Evolutionary conservation across 441 rosid genomes (phyloP), one percentile per base, ranked within the genome.

Genomic region (Iberis amara): DNA sequence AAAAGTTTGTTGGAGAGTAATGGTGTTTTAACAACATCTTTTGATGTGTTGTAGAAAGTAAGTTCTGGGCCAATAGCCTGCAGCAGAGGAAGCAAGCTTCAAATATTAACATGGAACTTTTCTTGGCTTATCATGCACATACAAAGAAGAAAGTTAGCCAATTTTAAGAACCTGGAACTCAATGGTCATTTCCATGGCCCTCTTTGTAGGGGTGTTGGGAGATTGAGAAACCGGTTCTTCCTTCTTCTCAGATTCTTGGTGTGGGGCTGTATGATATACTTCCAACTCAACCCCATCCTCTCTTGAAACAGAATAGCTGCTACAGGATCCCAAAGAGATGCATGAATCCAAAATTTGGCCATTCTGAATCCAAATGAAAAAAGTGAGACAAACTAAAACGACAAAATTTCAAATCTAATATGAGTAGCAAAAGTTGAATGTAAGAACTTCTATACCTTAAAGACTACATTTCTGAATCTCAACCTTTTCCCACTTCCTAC

Each of bases 61-160:
- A 94, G 88, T 77, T 94, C 99, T 33, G 96, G 97, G 30, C 95
- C 86, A 59, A 94, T 76, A 54, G 96, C 97, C 99, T 94, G 76
- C 71, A 77, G 71, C 57, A 66, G 54, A 21, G 52, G 49, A 60
- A 48, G 54, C 43, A 28, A 54, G 36, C 44, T 46, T 59, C 36
- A 58, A 53, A 47, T 41, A 47, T 59, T 41, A 37, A 23, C 47
- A 24, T 35, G 47, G 28, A 60, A 60, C 21, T 18, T 18, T 18
- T 18, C 21, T 31, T 56, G 59, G 41, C 39, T 57, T 40, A 43
- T 24, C 66, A 57, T 35, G 54, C 40, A 31, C 59, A 67, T 11
- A 62, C 7, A 14, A 31, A 55, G 18, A 44, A 66, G 46, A 37
- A 40, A 27, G 42, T 12, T 35, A 41, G 58, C 47, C n/a, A 51